A percentile compares a stretch with the other conserved stretches of the same genome.
Evolutionary conservation across 2,329 filamentous ascomycete genomes (phyloP).

Genomic region (Cercospora zeina): DNA sequence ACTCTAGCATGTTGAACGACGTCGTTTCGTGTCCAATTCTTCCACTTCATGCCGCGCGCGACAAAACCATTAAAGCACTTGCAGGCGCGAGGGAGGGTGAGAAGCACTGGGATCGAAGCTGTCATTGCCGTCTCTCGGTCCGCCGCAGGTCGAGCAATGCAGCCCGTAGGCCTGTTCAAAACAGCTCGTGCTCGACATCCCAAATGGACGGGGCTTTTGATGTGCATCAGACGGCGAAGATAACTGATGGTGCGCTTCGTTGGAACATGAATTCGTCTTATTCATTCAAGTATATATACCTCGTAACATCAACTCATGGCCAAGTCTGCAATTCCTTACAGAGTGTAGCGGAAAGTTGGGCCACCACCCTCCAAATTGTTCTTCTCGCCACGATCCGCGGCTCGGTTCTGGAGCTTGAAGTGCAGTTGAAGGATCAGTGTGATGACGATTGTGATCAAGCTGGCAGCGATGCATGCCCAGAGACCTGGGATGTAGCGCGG

Average conservation of each 20-base stretch:
- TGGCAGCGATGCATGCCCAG: constrained; percentile 31
- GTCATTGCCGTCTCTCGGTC: not conserved
- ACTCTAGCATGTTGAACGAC: no score
- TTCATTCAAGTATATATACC: not conserved
- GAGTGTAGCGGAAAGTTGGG: constrained; percentile 39
- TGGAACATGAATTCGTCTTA: not conserved
- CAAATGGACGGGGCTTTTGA: no score
- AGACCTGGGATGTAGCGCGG: constrained; percentile 32
- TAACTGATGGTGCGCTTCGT: not conserved
- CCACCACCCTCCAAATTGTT: constrained; percentile 32
- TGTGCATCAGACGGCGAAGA: not conserved
- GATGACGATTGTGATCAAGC: constrained; percentile 27
- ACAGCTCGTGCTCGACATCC: not conserved
- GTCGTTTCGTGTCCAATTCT: not conserved
- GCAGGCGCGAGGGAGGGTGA: not conserved
- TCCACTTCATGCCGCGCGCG: not conserved
- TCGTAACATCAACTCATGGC: not conserved
- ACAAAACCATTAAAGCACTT: not conserved
- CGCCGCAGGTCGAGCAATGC: not conserved
- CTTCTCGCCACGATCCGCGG: constrained; percentile 26
- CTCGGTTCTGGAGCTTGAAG: constrained; percentile 30
- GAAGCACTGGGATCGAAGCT: not conserved
- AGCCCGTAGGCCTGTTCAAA: not conserved
- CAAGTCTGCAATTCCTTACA: constrained; percentile 19
- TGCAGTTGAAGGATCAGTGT: constrained; percentile 25